Conservation (phyloP, 192 early-diverging fungal species). For the Funneliformis mosseae region DNA sequence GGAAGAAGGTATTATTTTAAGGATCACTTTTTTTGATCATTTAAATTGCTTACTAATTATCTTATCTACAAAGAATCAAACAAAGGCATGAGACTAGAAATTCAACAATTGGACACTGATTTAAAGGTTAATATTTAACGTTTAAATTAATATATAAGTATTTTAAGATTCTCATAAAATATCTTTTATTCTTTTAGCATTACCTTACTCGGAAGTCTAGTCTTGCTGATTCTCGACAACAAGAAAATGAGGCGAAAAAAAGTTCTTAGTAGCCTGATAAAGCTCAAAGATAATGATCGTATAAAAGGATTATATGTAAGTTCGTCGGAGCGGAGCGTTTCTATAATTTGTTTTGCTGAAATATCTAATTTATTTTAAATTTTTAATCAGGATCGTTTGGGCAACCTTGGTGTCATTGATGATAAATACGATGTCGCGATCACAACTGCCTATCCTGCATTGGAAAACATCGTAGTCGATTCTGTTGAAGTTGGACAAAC, state of each 20-base stretch:
- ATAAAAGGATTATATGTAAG: conserved; percentile 78
- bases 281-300: conserved; percentile 68
- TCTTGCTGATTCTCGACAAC: conserved; percentile 53
- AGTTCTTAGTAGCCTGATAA: conserved; percentile 68
- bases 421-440: conserved; percentile 95
- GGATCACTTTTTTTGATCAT: background rate
- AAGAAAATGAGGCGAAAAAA: conserved; percentile 74
- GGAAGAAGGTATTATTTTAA: conserved; percentile 40
- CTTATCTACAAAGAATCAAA: conserved; percentile 31
- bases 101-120: background rate
- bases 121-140: conserved; percentile 3
- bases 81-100: background rate
- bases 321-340: too few species aligned
- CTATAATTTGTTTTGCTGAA: background rate
- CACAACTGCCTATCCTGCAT: conserved; percentile 80
- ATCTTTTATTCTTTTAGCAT: conserved; percentile 15
- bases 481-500: conserved; percentile 82
- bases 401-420: conserved; percentile 93
- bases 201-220: conserved; percentile 42
- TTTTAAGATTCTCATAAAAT: background rate
- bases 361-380: background rate
- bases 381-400: conserved; percentile 71
- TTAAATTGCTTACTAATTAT: conserved; percentile 44
- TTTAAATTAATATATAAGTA: background rate
- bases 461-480: conserved; percentile 93